Percentiles rank a stretch among this genome's conserved stretches.
These are phyloP conservation scores for Ophiosphaerella narmari DNA, from an alignment of 2,329 filamentous ascomycete species.

Conservation along the genomic window DNA sequence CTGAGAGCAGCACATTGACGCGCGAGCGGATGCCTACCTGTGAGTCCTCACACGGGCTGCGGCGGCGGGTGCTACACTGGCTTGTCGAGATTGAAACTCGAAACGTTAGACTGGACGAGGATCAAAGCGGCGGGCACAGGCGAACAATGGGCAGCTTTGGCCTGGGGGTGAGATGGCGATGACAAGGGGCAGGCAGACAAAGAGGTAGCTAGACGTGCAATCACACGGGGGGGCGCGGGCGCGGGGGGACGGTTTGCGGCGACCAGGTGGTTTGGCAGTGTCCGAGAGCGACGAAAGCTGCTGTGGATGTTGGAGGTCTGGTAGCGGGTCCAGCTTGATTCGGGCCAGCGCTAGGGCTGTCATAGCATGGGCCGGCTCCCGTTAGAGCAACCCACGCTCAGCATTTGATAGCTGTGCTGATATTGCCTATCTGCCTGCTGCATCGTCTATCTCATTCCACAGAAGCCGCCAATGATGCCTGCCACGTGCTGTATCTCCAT, in stretches of 20 bases:
- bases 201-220: slow-evolving; percentile 24
- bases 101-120: slow-evolving; percentile 41
- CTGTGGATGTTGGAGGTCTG: slow-evolving; percentile 11
- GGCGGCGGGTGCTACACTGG: slow-evolving; percentile 43
- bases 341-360: too few relatives aligned
- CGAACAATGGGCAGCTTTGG: slow-evolving; percentile 31
- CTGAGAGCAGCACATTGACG: slow-evolving; percentile 24
- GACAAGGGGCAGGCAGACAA: slow-evolving; percentile 19
- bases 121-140: slow-evolving; percentile 33
- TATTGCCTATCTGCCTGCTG: too few relatives aligned
- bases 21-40: slow-evolving; percentile 32
- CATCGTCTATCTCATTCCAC: too few relatives aligned
- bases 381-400: background rate
- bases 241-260: slow-evolving; percentile 14
- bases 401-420: too few relatives aligned
- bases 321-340: too few relatives aligned
- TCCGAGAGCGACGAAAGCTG: background rate
- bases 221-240: slow-evolving; percentile 10
- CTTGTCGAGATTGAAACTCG: slow-evolving; percentile 45
- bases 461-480: too few relatives aligned
- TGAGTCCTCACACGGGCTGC: slow-evolving; percentile 33
- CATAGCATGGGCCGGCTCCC: background rate
- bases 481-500: too few relatives aligned
- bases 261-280: slow-evolving; percentile 12
- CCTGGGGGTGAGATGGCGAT: slow-evolving; percentile 13